These are phyloP conservation scores for Phytopythium mirpurense DNA, from an alignment of 352 stramenopile genomes.

Conservation along the genomic window DNA sequence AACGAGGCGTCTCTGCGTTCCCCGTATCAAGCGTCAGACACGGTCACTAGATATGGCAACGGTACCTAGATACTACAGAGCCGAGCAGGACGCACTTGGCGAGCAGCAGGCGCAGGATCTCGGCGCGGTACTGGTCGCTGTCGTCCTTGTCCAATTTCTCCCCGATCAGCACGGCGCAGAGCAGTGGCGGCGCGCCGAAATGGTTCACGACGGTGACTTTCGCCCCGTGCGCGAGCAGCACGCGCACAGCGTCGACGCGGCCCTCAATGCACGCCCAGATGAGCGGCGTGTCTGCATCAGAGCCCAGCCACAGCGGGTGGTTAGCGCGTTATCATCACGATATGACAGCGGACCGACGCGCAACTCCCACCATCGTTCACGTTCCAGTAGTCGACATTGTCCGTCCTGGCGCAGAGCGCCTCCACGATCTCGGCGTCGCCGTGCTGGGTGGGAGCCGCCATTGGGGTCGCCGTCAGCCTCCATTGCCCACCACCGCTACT, in stretches of 20 bases:
- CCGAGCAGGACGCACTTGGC: constrained; percentile 23
- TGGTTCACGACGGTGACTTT: constrained; percentile 71
- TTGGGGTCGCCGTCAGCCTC: not conserved
- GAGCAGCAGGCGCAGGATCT: constrained; percentile 61
- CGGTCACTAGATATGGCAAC: too few relatives aligned
- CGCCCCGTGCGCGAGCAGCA: constrained; percentile 51
- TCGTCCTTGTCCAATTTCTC: constrained; percentile 59
- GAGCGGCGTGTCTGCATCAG: constrained; percentile 51
- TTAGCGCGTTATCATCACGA: not conserved
- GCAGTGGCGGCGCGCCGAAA: constrained; percentile 57
- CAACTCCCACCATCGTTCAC: constrained; percentile 40
- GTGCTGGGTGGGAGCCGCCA: constrained; percentile 24
- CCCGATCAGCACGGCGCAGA: constrained; percentile 77
- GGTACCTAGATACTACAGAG: too few relatives aligned
- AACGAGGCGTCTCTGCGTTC: constrained; percentile 48
- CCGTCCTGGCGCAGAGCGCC: constrained; percentile 58
- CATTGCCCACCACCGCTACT: not conserved
- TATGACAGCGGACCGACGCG: too few relatives aligned
- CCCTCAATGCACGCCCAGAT: constrained; percentile 84
- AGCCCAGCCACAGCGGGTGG: not conserved
- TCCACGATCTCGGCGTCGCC: constrained; percentile 58
- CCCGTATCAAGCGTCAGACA: too few relatives aligned
- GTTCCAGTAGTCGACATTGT: constrained; percentile 62
- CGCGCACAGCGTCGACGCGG: constrained; percentile 52
- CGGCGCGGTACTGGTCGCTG: constrained; percentile 37